Base-by-base conservation (phyloP, 345 rosid genomes). In the Laguncularia racemosa region DNA sequence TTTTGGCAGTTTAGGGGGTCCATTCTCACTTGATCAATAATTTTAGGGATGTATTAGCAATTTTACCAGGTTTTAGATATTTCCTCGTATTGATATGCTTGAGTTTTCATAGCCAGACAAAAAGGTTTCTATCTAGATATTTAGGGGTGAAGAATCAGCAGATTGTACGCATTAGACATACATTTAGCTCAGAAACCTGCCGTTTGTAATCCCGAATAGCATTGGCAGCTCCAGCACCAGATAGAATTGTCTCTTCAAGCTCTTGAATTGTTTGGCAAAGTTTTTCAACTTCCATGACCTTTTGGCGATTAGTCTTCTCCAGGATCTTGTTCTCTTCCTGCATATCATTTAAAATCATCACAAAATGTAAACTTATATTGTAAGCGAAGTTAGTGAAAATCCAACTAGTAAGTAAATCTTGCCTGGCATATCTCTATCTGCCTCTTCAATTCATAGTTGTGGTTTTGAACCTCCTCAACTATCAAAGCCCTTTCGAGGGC, bases 401-500 rank as follows among this genome's bases (percentile, higher is more conserved):
- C 44, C 11, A 20, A 1, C 26, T 12, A 19, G 19, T 44, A 60
- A 48, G 9, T 0, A 12, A 17, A 53, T 46, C 60, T 17, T 67
- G 71, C 96, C 86, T 76, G 95, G 53, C 80, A 89, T 43, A 89
- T 93, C 82, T 89, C 99, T 64, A 87, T 84, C 84, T 89, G 87
- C 72, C 91, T 48, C 73, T 70, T 81, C 66, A 93, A 74, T 62
- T 89, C 97, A 46, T 73, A 87, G 82, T 93, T 93, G 16, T 83
- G 95, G 72, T 89, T 93, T 55, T 93, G 99, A 53, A 89, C 92
- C 61, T 93, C 96, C 71, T 89, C 97, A 55, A 93, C 99, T 13
- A 89, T 84, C 49, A 93, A 67, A 64, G 85, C 97, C 66, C 99
- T 84, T 62, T 93, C 99, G n/a, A 93, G 73, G 14, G 99, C 95